Conservation (phyloP, 371 early-diverging fungal genomes). For the Rhizopus microsporus region DNA sequence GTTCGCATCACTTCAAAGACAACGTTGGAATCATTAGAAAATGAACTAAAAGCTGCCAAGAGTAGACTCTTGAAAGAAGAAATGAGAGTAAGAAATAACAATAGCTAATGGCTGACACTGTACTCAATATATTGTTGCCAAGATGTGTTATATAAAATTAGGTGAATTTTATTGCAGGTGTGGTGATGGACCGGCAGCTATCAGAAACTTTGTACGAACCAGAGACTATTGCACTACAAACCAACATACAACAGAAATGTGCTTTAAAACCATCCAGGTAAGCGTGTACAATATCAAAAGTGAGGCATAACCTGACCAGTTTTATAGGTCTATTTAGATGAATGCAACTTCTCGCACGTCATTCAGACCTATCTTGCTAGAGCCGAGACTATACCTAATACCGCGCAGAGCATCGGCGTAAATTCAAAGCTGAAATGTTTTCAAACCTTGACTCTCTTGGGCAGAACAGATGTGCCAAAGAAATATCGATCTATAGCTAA, state of each 20-base stretch:
- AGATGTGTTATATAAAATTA: constrained; percentile 76
- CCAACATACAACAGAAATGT: constrained; percentile 77
- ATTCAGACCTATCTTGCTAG: constrained; percentile 69
- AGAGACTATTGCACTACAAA: constrained; percentile 79
- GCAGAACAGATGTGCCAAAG: constrained; percentile 38
- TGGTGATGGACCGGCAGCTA: constrained; percentile 70
- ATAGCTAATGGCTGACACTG: not conserved
- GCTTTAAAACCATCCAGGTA: constrained; percentile 80
- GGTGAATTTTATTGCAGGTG: constrained; percentile 74
- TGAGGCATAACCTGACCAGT: not conserved
- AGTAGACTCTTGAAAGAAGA: constrained; percentile 77
- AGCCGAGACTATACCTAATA: constrained; percentile 70
- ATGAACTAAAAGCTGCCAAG: constrained; percentile 73
- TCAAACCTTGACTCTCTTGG: constrained; percentile 65
- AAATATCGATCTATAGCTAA: constrained; percentile 66
- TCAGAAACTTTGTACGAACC: constrained; percentile 69
- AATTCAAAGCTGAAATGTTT: constrained; percentile 70
- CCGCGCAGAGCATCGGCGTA: constrained; percentile 57
- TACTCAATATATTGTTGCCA: not conserved
- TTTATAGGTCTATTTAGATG: constrained; percentile 64
- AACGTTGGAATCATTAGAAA: constrained; percentile 65
- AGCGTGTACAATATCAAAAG: not conserved
- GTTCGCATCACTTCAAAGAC: constrained; percentile 49
- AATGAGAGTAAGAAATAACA: constrained; percentile 64
- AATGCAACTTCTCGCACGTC: constrained; percentile 70